These are phyloP conservation scores for Herpetomonas tarakana DNA, from an alignment of 208 protist species.

Conservation along the genomic window DNA sequence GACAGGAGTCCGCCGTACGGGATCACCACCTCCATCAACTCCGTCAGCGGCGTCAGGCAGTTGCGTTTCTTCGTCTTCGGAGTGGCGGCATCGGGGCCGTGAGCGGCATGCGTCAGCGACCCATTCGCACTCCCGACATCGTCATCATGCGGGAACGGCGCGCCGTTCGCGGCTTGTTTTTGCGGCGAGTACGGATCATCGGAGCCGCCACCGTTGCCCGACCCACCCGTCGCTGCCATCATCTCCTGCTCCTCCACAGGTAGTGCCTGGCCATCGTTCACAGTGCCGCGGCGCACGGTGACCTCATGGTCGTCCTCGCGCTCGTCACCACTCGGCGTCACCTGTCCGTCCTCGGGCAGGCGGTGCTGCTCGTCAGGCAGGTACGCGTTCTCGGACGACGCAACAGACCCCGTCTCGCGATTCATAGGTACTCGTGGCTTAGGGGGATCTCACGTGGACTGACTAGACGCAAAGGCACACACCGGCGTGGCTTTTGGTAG, in stretches of 20 bases:
- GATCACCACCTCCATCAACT: constrained; percentile 16
- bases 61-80: background rate
- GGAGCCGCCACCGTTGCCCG: background rate
- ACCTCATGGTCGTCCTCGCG: no score
- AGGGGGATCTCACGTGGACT: background rate
- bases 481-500: no score
- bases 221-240: no score
- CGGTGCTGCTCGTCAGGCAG: no score
- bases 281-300: no score
- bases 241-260: no score
- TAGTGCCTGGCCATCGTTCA: no score
- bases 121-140: background rate
- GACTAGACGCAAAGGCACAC: background rate
- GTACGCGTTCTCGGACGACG: no score
- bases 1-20: constrained; percentile 48
- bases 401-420: no score
- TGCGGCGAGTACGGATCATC: background rate
- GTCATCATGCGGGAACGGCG: no score
- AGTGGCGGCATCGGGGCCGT: background rate
- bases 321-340: no score
- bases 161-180: background rate
- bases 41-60: background rate
- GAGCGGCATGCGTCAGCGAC: background rate
- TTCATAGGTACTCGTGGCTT: background rate
- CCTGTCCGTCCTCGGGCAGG: no score